phyloP scores from a whole-genome alignment of 2,329 filamentous ascomycete species.

The Exophiala oligosperma region DNA sequence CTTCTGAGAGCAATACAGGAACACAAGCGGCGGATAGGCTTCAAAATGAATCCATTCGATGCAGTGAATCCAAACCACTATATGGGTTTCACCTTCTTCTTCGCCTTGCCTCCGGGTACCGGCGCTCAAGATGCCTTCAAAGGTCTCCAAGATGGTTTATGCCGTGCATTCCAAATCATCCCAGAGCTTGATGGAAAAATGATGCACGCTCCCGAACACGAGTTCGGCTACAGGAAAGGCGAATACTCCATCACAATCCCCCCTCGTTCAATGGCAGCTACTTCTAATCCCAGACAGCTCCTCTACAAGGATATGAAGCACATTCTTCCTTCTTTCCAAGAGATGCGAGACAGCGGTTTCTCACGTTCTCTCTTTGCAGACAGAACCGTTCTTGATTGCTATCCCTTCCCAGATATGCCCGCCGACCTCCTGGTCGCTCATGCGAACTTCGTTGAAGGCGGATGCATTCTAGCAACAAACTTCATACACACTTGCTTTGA shows the following conservation, averaged over 20 bases:
- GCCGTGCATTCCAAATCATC: slow-evolving; percentile 5
- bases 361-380: background rate
- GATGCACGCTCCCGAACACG: slow-evolving; percentile 33
- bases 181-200: slow-evolving; percentile 22
- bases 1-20: slow-evolving; percentile 1
- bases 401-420: slow-evolving; percentile 6
- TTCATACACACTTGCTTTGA: slow-evolving; percentile 6
- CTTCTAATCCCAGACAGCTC: no score
- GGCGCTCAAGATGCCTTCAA: no score
- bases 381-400: background rate
- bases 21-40: slow-evolving; percentile 1
- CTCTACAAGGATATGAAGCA: no score
- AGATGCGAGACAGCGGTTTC: no score
- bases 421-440: slow-evolving; percentile 31
- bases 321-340: no score
- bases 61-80: slow-evolving; percentile 9
- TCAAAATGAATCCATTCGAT: slow-evolving; percentile 9
- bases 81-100: slow-evolving; percentile 8
- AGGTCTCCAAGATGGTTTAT: background rate
- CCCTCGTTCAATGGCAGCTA: slow-evolving; percentile 2
- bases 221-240: slow-evolving; percentile 33
- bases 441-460: slow-evolving; percentile 33
- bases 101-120: background rate
- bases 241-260: slow-evolving; percentile 30
- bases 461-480: slow-evolving; percentile 6